These are phyloP conservation scores for Tetrahymena malaccensis DNA, from an alignment of 73 alveolate genomes.

Conservation along the genomic window DNA sequence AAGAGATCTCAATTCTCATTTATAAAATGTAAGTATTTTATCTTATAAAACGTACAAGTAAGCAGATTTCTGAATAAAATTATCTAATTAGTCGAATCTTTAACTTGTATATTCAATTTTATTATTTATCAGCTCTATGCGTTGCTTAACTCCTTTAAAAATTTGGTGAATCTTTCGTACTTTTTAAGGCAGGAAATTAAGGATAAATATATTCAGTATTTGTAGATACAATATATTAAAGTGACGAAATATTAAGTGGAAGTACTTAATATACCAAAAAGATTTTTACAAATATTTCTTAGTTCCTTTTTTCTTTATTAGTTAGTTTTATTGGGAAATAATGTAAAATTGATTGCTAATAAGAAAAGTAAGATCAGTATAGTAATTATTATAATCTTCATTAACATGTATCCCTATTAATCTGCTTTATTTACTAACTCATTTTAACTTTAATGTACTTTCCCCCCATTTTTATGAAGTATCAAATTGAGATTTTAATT, in stretches of 20 bases:
- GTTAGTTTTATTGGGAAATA: too few species aligned
- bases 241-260: background rate
- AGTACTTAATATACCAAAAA: background rate
- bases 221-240: background rate
- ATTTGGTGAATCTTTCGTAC: background rate
- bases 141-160: background rate
- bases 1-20: background rate
- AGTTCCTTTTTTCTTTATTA: background rate
- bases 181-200: background rate
- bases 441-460: too few species aligned
- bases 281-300: background rate
- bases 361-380: too few species aligned
- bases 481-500: too few species aligned
- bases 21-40: too few species aligned
- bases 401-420: too few species aligned
- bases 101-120: too few species aligned
- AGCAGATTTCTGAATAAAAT: too few species aligned
- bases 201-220: background rate
- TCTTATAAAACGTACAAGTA: too few species aligned
- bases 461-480: background rate
- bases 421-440: background rate
- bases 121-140: background rate
- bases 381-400: background rate
- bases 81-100: background rate
- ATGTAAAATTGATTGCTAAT: too few species aligned